Evolutionary conservation across 495 filamentous ascomycete species (phyloP).

Genomic region (Daldinia concentrica): DNA sequence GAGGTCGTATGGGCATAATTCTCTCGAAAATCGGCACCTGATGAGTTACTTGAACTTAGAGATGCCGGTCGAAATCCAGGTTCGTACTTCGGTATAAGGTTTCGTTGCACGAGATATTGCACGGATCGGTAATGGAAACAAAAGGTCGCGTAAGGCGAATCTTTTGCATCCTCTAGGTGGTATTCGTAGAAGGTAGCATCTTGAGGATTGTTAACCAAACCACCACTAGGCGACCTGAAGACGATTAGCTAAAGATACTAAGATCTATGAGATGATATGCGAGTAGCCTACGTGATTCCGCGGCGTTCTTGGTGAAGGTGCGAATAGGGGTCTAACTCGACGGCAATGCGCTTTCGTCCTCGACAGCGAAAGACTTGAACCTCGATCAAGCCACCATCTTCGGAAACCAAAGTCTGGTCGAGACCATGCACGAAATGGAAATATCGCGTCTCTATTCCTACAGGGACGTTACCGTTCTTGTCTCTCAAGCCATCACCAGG

Average conservation of each 20-base stretch:
- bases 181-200: conserved; percentile 58
- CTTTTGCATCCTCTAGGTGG: conserved; percentile 56
- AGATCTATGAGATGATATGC: neutral
- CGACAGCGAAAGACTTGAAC: conserved; percentile 59
- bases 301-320: conserved; percentile 53
- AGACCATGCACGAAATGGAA: conserved; percentile 54
- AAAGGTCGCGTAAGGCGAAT: conserved; percentile 58
- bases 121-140: conserved; percentile 61
- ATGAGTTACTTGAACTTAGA: neutral
- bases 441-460: conserved; percentile 53
- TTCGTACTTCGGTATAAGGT: conserved; percentile 44
- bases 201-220: conserved; percentile 59
- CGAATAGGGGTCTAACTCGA: conserved; percentile 49
- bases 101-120: conserved; percentile 53
- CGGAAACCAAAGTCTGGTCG: conserved; percentile 49
- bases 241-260: conserved; percentile 20
- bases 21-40: neutral
- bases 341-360: conserved; percentile 48
- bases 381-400: conserved; percentile 63
- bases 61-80: conserved; percentile 5
- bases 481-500: conserved; percentile 46
- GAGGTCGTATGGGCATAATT: neutral
- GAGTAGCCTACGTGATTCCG: conserved; percentile 56
- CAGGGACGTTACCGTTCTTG: conserved; percentile 26
- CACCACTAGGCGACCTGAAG: conserved; percentile 54